These are phyloP conservation scores for Diplocarpon mali DNA, from an alignment of 2,329 filamentous ascomycete genomes.

Conservation along the genomic window DNA sequence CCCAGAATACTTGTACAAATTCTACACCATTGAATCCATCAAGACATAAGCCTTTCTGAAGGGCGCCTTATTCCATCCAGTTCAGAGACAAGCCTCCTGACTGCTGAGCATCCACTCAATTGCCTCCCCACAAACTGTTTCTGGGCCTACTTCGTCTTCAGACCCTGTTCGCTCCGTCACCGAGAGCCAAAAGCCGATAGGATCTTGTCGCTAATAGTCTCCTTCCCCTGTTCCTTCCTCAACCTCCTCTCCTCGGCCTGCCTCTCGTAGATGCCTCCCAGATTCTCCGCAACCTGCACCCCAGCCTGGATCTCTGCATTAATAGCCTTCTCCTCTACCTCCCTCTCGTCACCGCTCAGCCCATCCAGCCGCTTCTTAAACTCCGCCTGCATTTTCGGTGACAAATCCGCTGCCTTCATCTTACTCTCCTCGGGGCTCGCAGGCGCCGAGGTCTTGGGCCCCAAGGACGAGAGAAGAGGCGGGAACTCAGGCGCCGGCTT, in stretches of 20 bases:
- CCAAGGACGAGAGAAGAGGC: conserved; percentile 34
- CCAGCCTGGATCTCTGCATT: conserved; percentile 51
- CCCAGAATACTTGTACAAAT: conserved; percentile 2
- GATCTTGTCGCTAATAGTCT: conserved; percentile 33
- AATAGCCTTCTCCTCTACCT: conserved; percentile 52
- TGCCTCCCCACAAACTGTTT: not conserved
- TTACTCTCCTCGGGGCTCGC: conserved; percentile 14
- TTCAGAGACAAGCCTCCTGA: no score
- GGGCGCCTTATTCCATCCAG: not conserved
- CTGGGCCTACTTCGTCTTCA: not conserved
- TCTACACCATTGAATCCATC: not conserved
- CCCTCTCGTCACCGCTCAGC: conserved; percentile 45
- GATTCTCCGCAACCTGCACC: conserved; percentile 43
- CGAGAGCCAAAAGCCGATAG: conserved; percentile 22
- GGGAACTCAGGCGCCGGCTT: conserved; percentile 48
- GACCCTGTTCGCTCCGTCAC: conserved; percentile 5
- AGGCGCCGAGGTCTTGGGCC: conserved; percentile 1
- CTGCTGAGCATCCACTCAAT: not conserved
- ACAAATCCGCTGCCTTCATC: conserved; percentile 26
- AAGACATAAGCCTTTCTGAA: not conserved
- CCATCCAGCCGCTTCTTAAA: conserved; percentile 47
- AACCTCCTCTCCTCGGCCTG: conserved; percentile 42
- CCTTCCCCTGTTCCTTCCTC: conserved; percentile 43
- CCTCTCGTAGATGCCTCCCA: conserved; percentile 45
- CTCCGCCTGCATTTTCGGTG: conserved; percentile 37